Conservation (phyloP, 495 filamentous ascomycete genomes). For the Staphylotrichum tortipilum region DNA sequence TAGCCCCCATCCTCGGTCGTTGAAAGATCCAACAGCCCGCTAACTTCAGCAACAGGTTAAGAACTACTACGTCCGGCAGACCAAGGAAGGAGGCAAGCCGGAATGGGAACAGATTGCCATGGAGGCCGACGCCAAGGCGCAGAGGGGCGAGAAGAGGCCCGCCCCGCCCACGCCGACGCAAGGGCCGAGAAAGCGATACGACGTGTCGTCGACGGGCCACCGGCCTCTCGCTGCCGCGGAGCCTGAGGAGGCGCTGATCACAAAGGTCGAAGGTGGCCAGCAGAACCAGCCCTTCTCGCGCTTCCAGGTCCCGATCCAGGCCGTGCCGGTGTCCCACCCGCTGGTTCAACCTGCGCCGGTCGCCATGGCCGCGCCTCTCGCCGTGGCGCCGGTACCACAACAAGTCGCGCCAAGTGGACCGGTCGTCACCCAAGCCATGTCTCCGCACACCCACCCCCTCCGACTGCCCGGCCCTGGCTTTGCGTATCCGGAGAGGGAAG, state of each 20-base stretch:
- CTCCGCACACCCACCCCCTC: slow-evolving; percentile 28
- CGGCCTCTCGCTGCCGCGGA: slow-evolving; percentile 50
- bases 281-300: slow-evolving; percentile 25
- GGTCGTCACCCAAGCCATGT: slow-evolving; percentile 29
- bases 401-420: slow-evolving; percentile 9
- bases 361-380: slow-evolving; percentile 11
- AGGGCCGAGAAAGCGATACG: slow-evolving; percentile 37
- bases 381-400: slow-evolving; percentile 7
- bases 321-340: slow-evolving; percentile 18
- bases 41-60: slow-evolving; percentile 57
- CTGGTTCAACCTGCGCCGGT: slow-evolving; percentile 14
- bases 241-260: slow-evolving; percentile 38
- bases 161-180: slow-evolving; percentile 57
- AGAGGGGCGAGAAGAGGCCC: slow-evolving; percentile 62
- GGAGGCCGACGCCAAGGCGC: slow-evolving; percentile 61
- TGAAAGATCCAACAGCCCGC: slow-evolving; percentile 16
- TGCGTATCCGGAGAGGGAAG: slow-evolving; percentile 22
- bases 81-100: slow-evolving; percentile 55
- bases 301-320: slow-evolving; percentile 38
- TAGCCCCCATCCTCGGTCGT: neutral
- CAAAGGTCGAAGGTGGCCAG: slow-evolving; percentile 38
- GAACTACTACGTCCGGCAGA: slow-evolving; percentile 76
- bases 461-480: slow-evolving; percentile 29
- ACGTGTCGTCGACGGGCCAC: slow-evolving; percentile 47
- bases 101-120: slow-evolving; percentile 62